Evolutionary conservation across 129 eudicot genomes (phyloP).

Genomic region (Chrysanthemum seticuspe): DNA sequence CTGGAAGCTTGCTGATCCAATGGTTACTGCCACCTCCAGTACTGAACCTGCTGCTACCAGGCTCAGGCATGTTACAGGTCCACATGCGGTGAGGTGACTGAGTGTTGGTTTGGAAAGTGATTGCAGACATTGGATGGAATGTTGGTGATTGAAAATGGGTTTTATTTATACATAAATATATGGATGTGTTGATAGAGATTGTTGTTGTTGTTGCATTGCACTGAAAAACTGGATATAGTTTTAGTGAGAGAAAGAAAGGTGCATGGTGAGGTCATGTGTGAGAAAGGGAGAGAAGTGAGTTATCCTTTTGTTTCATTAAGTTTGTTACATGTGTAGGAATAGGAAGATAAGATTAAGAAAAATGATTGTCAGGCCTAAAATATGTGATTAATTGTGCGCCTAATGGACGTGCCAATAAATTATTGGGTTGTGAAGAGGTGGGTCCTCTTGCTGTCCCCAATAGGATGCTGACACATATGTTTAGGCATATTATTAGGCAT

Average conservation of each 20-base stretch:
- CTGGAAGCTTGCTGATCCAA: conserved; percentile 18
- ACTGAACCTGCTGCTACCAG: conserved; percentile 18
- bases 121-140: conserved; percentile 37
- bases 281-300: conserved; percentile 36
- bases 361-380: no score
- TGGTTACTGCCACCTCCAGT: conserved; percentile 11
- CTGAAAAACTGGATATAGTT: conserved; percentile 21
- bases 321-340: no score
- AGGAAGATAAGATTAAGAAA: no score
- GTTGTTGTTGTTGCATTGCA: conserved; percentile 5
- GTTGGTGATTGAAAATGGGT: not conserved
- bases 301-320: conserved; percentile 34
- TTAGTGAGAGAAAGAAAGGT: conserved; percentile 17
- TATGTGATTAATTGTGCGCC: no score
- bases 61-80: conserved; percentile 25
- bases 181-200: not conserved
- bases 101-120: conserved; percentile 37
- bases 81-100: conserved; percentile 26
- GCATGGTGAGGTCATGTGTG: not conserved
- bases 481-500: no score
- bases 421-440: no score
- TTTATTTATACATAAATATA: not conserved
- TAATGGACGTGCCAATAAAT: no score
- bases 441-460: no score
- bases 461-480: no score